Percentiles rank a stretch among this genome's conserved stretches.
phyloP scores from a whole-genome alignment of 2,329 filamentous ascomycete genomes.

The Penicillium oxalicum region DNA sequence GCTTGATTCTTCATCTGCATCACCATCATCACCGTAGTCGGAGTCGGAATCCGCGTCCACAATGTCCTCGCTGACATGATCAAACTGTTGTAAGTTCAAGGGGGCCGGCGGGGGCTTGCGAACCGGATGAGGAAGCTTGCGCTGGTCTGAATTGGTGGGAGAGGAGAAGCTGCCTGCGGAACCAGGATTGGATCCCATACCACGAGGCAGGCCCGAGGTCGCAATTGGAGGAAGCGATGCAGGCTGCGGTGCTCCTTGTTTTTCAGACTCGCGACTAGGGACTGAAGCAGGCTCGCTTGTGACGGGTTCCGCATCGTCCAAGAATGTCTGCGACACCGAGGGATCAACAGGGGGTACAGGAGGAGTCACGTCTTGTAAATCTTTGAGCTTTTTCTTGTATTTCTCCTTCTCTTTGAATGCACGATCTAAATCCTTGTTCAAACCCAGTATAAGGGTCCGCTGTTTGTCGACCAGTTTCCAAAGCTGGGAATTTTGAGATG shows the following conservation, averaged over 20 bases:
- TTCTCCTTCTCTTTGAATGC: slow-evolving; percentile 90
- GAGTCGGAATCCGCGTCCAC: slow-evolving; percentile 61
- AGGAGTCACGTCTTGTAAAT: slow-evolving; percentile 51
- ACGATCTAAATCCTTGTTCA: slow-evolving; percentile 91
- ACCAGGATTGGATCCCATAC: slow-evolving; percentile 14
- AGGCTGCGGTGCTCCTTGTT: neutral
- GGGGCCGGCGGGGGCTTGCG: slow-evolving; percentile 83
- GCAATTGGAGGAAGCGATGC: slow-evolving; percentile 3
- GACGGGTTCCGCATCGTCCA: neutral
- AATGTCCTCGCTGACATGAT: slow-evolving; percentile 39
- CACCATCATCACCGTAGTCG: slow-evolving; percentile 74
- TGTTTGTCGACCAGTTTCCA: slow-evolving; percentile 98
- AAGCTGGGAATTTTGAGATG: slow-evolving; percentile 83
- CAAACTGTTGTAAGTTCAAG: slow-evolving; percentile 58
- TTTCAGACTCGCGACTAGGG: neutral
- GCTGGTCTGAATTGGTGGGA: slow-evolving; percentile 13
- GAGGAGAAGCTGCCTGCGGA: slow-evolving; percentile 15
- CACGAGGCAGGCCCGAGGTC: slow-evolving; percentile 9
- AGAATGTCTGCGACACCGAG: slow-evolving; percentile 6
- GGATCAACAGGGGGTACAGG: slow-evolving; percentile 24
- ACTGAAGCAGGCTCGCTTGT: neutral
- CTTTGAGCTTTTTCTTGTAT: slow-evolving; percentile 85
- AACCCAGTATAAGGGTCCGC: slow-evolving; percentile 80
- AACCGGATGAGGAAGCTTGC: slow-evolving; percentile 50
- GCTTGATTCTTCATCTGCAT: slow-evolving; percentile 57